Base-by-base conservation (phyloP, 129 eudicot genomes). In the Artemisia tridentata region DNA sequence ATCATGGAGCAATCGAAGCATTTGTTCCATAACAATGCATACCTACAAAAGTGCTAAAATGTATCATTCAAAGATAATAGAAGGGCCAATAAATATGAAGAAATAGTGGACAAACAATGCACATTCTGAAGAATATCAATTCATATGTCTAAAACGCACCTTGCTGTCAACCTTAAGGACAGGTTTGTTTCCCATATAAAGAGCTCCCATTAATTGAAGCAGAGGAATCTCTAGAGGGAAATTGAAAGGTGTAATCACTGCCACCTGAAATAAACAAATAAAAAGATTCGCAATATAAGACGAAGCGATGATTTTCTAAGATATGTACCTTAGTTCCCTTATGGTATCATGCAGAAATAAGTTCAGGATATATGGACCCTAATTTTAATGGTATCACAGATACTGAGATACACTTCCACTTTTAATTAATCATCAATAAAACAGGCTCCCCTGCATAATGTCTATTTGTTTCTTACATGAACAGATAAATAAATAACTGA, bases 101-200 rank as follows among this genome's bases (percentile, higher is more conserved):
- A 51, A 49, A 68, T 34, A 10, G 16, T 52, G 70, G 25, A 38
- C 54, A 62, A 62, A 63, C 13, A 43, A 20, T 31, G 2, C 12
- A 49, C 11, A 12, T 2, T 48, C 11, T 59, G 31, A 69, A 51
- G 45, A 7, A 38, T 48, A 69, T 38, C 68, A 67, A 58, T 41
- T 60, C n/a, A 41, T 27, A 41, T 23, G 58, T 55, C 15, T 1
- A 11, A 15, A 74, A 60, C 72, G 23, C 72, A 90, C 99, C 93
- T 95, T 95, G 91, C 97, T 95, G 68, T 95, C 97, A 75, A 95
- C 97, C 78, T 95, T 95, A 66, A 95, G 96, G 27, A 90, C 78
- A 69, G 97, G 96, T 61, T 95, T 95, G 77, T 95, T 95, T 55
- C 99, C 99, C 99, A 95, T 95, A 78, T 95, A 95, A 67, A 95